Base-by-base conservation (phyloP, 2,329 filamentous ascomycete genomes). In the Paraphoma chrysanthemicola region DNA sequence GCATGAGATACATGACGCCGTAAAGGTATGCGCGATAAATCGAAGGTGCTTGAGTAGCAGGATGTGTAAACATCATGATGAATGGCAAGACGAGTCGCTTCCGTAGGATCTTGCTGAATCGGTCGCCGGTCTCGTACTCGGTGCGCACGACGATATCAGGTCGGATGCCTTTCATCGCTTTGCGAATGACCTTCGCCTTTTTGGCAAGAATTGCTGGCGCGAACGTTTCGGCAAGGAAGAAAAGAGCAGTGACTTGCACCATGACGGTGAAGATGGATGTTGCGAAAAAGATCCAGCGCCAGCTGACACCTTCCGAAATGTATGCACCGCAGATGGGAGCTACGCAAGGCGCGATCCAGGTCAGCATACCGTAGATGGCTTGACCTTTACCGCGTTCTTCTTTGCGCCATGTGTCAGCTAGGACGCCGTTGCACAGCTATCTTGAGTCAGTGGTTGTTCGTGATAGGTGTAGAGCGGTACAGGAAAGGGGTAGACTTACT, bases 251-350 rank as follows among this genome's bases (percentile, higher is more conserved):
- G 17, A 83, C 49, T 67, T 90, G 87, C 48, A 91, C 83, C 16
- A 85, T 58, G 3, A 81, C 86, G 57, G 86, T 85, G 12, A 79
- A 79, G 55, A 90, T 87, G 1, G 86, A 86, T 1, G 86, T 88
- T 0, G 85, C 81, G 77, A 85, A 90, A 77, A 91, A 92, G 12
- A 87, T 84, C 89, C 89, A 92, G 39, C 88, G 84, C 90, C 89
- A 91, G 2, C 74, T 78, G 3, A 55, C 64, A 10, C 58, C 53
- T 44, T 57, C 51, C 2, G 64, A 70, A 42, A 72, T 70, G 51
- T 67, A 71, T 8, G 62, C 68, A 6, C 42, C 76, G 38, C 60
- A 66, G 7, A 72, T 71, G 7, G 68, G 70, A 6, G 87, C 88
- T 4, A 89, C 75, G 4, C 85, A 85, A 4, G 88, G 87, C 0